phyloP scores from a whole-genome alignment of 2,329 filamentous ascomycete species.

The Sclerotinia spermophila region DNA sequence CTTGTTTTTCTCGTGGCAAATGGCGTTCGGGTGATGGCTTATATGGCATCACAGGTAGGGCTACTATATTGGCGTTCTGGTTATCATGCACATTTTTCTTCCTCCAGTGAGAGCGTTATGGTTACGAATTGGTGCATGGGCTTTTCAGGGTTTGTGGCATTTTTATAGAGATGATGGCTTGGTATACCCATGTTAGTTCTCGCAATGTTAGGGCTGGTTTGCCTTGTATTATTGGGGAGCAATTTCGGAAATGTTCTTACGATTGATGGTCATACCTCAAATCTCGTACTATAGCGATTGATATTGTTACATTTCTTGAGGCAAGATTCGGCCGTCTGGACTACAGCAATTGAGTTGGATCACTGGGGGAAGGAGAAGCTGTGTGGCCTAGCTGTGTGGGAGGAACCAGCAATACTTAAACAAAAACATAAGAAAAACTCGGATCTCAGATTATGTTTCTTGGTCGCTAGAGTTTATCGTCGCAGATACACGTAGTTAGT shows the following conservation, averaged over 20 bases:
- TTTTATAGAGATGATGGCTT: constrained; percentile 17
- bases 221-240: constrained; percentile 16
- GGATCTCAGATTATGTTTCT: constrained; percentile 14
- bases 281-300: constrained; percentile 10
- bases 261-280: constrained; percentile 13
- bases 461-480: constrained; percentile 5
- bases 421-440: constrained; percentile 17
- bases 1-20: not conserved
- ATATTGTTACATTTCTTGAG: constrained; percentile 13
- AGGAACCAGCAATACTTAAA: constrained; percentile 3
- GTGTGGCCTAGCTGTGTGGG: not conserved
- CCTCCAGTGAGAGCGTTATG: constrained; percentile 15
- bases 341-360: constrained; percentile 14
- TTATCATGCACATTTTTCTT: constrained; percentile 5
- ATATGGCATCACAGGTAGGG: constrained; percentile 2
- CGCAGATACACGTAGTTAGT: constrained; percentile 2
- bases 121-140: constrained; percentile 14
- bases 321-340: constrained; percentile 1
- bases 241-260: constrained; percentile 16
- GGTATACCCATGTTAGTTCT: constrained; percentile 18
- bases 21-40: constrained; percentile 15
- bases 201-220: constrained; percentile 16
- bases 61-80: constrained; percentile 13
- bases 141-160: constrained; percentile 14
- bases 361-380: constrained; percentile 12